phyloP scores from a whole-genome alignment of 768 basidiomycete species.

The Exsudoporus frostii region DNA sequence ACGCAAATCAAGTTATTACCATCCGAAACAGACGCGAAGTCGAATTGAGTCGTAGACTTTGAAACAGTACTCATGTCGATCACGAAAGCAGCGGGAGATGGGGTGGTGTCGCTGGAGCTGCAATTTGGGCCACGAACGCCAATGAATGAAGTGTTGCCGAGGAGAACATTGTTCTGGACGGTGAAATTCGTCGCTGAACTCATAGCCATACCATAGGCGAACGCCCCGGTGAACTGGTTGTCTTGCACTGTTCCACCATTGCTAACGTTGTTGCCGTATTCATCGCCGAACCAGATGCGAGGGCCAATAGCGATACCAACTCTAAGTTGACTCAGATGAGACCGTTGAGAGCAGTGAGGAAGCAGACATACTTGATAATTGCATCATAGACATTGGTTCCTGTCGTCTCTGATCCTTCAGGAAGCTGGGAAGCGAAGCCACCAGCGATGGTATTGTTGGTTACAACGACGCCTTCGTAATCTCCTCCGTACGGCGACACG shows the following conservation, averaged over 20 bases:
- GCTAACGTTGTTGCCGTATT: constrained; percentile 53
- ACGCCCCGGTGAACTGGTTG: constrained; percentile 64
- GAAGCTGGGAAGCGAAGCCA: constrained; percentile 56
- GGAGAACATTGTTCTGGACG: constrained; percentile 54
- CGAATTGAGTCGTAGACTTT: constrained; percentile 44
- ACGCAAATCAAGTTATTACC: constrained; percentile 65
- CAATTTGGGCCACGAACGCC: constrained; percentile 68
- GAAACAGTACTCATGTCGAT: constrained; percentile 43
- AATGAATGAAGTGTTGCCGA: constrained; percentile 74
- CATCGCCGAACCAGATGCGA: constrained; percentile 67
- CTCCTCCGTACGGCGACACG: constrained; percentile 60
- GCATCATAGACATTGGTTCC: constrained; percentile 58
- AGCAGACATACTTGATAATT: constrained; percentile 61
- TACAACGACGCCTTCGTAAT: constrained; percentile 64
- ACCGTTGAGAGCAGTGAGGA: not conserved
- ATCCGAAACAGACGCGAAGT: constrained; percentile 50
- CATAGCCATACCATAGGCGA: constrained; percentile 71
- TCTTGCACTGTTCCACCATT: constrained; percentile 50
- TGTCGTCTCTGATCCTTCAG: constrained; percentile 38
- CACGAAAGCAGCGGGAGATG: constrained; percentile 58
- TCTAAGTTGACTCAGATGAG: constrained; percentile 36
- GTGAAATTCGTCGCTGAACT: constrained; percentile 65
- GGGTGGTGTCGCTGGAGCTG: constrained; percentile 44
- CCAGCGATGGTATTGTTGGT: constrained; percentile 65
- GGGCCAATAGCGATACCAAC: constrained; percentile 82